Percentiles rank a stretch among this genome's conserved stretches.
phyloP scores from a whole-genome alignment of 306 rosid genomes.

The Begonia masoniana region DNA sequence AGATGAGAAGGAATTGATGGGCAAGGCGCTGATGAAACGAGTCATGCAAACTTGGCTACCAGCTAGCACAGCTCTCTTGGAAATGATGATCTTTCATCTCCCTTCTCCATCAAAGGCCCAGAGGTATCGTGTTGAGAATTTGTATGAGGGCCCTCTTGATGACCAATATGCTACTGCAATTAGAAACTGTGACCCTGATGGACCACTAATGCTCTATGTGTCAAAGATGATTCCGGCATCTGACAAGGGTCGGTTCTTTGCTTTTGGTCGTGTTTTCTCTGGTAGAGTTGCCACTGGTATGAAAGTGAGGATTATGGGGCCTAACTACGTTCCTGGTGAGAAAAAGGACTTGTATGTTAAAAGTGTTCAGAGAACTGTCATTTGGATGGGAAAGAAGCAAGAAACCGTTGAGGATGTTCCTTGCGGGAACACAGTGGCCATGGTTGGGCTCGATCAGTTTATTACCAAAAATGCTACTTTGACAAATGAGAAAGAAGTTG shows the following conservation, averaged over 20 bases:
- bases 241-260: constrained; percentile 79
- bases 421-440: constrained; percentile 76
- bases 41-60: constrained; percentile 94
- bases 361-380: constrained; percentile 82
- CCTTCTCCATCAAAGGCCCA: constrained; percentile 68
- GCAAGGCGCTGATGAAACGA: constrained; percentile 73
- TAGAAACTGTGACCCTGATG: constrained; percentile 70
- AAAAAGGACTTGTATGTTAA: constrained; percentile 67
- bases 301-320: constrained; percentile 94
- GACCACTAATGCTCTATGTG: constrained; percentile 84
- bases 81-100: constrained; percentile 83
- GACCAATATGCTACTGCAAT: constrained; percentile 62
- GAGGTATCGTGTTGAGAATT: constrained; percentile 75
- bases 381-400: constrained; percentile 91
- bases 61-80: constrained; percentile 58
- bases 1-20: constrained; percentile 65
- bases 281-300: constrained; percentile 67
- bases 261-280: constrained; percentile 81
- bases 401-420: constrained; percentile 89
- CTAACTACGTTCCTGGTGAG: constrained; percentile 71
- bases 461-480: constrained; percentile 82
- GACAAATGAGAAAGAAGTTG: constrained; percentile 75
- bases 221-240: constrained; percentile 94
- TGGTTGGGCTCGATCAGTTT: constrained; percentile 75
- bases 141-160: constrained; percentile 89